Base-by-base conservation (phyloP, 2,329 filamentous ascomycete species). In the Colletotrichum aenigma region DNA sequence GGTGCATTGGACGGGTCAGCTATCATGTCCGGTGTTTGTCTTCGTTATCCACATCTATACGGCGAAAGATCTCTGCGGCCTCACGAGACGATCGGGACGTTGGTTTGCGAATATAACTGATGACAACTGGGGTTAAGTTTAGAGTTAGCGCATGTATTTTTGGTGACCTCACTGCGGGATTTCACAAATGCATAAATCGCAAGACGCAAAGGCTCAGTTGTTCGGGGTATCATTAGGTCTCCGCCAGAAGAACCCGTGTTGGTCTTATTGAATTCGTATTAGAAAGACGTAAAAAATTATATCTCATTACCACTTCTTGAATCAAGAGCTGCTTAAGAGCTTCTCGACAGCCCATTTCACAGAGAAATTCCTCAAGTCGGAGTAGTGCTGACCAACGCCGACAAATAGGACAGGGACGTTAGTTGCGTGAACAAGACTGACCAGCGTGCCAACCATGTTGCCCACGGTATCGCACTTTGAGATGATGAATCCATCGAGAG, bases 391-490 rank as follows among this genome's bases (percentile, higher is more conserved):
- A 15, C 92, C 92, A 32, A 93, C 91, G 73, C 91, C 97, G 79
- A 99, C 90, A 82, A 99, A 99, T 13, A 98, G 90, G 24, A 99
- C 96, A 0, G 97, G 97, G 61, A 99, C 97, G 32, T 96, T 95
- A 5, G 97, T 99, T 4, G 97, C 96, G 86, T 98, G 96, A 52
- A 99, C 96, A 88, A 99, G 96, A 83, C 95, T 98, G 77, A 99
- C 97, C 78, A 99, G 88, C 4, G 96, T 98, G 79, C 91, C 96
- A 58, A 98, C 96, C 96, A 98, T 98, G 86, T 98, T 96, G n/a
- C 97, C 97, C 48, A 99, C 97, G 0, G 97, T 99, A 86, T 99
- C 97, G 84, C 97, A 98, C 86, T 99, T 99, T 76, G 94, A 96
- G 80, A 99, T 98, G 83, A 99, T 98, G 85, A 99, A 99, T 7